Base-by-base conservation (phyloP, 805 yeast species). In the Candida nonsorbophila region DNA sequence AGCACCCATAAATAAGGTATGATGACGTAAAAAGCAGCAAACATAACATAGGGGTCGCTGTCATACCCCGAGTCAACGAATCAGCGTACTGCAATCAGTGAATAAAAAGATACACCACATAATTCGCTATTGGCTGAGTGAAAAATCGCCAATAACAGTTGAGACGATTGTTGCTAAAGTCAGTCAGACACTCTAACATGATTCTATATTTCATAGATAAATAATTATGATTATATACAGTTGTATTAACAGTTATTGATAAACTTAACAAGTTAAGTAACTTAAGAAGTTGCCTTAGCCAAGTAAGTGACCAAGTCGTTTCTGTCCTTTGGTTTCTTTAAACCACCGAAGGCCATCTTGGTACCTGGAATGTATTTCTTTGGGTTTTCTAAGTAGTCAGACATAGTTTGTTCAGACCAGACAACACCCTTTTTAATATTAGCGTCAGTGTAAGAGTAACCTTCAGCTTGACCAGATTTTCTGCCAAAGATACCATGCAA, bases 331-430 rank as follows among this genome's bases (percentile, higher is more conserved):
- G 87, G 81, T 79, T 92, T 92, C 88, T 92, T 92, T 69, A 92
- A 79, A 74, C 98, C 98, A 72, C 96, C 98, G 55, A 90, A 92
- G 45, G 98, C 97, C 98, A 92, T 92, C 84, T 92, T 92, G 74
- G 97, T 92, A 68, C 98, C 98, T 62, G 98, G 98, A 51, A 92
- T 87, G 77, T 87, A 92, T 75, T 92, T 92, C 94, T 92, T 92
- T 73, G 98, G 98, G 84, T 92, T 92, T 71, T 84, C 94, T 68
- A 92, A 79, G 82, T 92, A 92, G 66, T 84, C 95, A 51, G 82
- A 74, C 83, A 92, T 77, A 64, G 86, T 76, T 61, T 87, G 87
- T 57, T 79, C 87, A 46, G 56, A 50, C 98, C 98, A 92, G 37
- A 51, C 50, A 41, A 92, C 94, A 58, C 87, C 94, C 72, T 87